Base-by-base conservation (phyloP, 148 eudicot genomes). In the Persicaria tinctoria region DNA sequence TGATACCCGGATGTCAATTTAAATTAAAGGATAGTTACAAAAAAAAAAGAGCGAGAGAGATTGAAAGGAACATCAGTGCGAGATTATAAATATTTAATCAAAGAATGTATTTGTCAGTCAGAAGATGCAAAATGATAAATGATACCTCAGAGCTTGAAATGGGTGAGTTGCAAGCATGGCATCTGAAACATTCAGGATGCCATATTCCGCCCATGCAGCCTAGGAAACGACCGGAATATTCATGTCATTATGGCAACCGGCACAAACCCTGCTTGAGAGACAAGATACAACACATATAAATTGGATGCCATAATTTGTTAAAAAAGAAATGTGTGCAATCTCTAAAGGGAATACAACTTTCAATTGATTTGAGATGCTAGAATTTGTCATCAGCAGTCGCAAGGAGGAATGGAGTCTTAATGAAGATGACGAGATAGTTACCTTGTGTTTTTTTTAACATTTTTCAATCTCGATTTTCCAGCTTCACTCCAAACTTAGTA, bases 181-280 rank as follows among this genome's bases (percentile, higher is more conserved):
- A 91, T 75, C 84, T 77, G 79, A 91, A 91, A 82, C 97, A 91
- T 73, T 91, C 93, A 50, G 93, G 97, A 80, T 91, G 97, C 97
- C 97, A 91, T 66, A 89, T 78, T 75, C 84, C 89, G 76, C 89
- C 86, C 91, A 89, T 91, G 81, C 97, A 91, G 82, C 84, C 89
- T 78, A 91, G 78, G 78, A 84, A 89, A 71, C 90, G 83, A 73
- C 93, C 97, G 74, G 84, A 84, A n/a, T n/a, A 60, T 93, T 91
- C 64, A 91, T 91, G 73, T 91, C 97, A 20, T 76, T 69, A 66
- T 85, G 84, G 82, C 97, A 91, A 73, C 93, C 91, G 72, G 93
- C 93, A 82, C 97, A 91, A 74, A 82, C 79, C 89, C 97, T 91
- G 77, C 47, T 63, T 51, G 38, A 77, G 56, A 47, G 78, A 75